Evolutionary conservation across 768 basidiomycete genomes (phyloP).

Genomic region (Kwoniella sp.): DNA sequence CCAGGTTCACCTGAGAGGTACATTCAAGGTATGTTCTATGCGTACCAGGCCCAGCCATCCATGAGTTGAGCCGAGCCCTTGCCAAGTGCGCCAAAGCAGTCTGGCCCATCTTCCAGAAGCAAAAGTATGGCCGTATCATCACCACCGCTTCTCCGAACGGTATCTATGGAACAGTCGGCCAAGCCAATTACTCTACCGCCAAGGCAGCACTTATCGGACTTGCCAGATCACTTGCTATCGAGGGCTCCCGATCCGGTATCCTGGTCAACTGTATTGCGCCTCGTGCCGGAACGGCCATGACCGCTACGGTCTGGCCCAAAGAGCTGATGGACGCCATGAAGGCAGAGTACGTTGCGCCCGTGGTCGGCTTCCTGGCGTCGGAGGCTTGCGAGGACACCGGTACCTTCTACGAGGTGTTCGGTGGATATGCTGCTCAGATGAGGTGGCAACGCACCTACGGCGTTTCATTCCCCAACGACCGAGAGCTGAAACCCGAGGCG

Average conservation of each 20-base stretch:
- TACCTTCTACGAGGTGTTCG: constrained; percentile 75
- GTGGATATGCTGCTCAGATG: constrained; percentile 87
- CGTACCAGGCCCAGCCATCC: neutral
- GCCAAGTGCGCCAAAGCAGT: constrained; percentile 80
- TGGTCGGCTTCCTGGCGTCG: constrained; percentile 85
- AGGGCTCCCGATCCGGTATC: constrained; percentile 88
- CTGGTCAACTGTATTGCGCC: constrained; percentile 82
- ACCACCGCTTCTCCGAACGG: constrained; percentile 91
- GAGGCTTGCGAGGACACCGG: constrained; percentile 71
- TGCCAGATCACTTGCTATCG: constrained; percentile 82
- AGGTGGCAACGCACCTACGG: constrained; percentile 87
- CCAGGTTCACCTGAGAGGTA: constrained; percentile 80
- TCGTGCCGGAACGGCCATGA: constrained; percentile 87
- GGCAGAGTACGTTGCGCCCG: constrained; percentile 85
- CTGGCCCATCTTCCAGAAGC: constrained; percentile 95
- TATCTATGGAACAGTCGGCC: constrained; percentile 91
- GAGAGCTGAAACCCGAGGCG: constrained; percentile 71
- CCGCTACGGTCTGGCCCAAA: constrained; percentile 64
- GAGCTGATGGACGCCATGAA: constrained; percentile 82
- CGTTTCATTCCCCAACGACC: constrained; percentile 67
- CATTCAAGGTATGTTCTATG: constrained; percentile 65
- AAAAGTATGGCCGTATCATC: constrained; percentile 91
- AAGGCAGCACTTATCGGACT: constrained; percentile 88
- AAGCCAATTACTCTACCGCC: constrained; percentile 90
- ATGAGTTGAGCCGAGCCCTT: neutral